Percentiles rank a stretch among this genome's conserved stretches.
These are phyloP conservation scores for Hypholoma fasciculare DNA, from an alignment of 768 basidiomycete species.

Conservation along the genomic window DNA sequence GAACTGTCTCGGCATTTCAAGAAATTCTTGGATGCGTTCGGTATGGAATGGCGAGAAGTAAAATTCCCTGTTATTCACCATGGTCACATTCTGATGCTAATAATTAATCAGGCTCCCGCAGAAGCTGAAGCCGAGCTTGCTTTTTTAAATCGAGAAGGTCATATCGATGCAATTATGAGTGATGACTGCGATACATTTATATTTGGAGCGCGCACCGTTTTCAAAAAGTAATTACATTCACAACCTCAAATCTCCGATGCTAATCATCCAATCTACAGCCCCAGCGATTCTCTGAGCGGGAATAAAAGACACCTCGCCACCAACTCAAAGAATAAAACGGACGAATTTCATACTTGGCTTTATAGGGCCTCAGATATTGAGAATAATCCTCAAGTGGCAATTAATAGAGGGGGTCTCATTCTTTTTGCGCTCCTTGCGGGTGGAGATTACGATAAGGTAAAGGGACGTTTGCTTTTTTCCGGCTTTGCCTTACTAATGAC, in stretches of 20 bases:
- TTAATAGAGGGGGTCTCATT: conserved; percentile 59
- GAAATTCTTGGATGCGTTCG: conserved; percentile 55
- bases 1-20: conserved; percentile 45
- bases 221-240: conserved; percentile 17
- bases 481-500: no score
- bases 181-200: conserved; percentile 23
- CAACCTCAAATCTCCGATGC: neutral
- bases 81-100: neutral
- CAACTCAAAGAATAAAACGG: conserved; percentile 16
- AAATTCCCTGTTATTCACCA: conserved; percentile 22
- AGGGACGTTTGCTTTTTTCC: neutral
- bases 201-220: conserved; percentile 17
- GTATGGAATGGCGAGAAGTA: conserved; percentile 55
- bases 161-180: conserved; percentile 21
- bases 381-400: conserved; percentile 62
- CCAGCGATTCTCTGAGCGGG: conserved; percentile 49
- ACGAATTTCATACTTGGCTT: conserved; percentile 19
- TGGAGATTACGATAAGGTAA: conserved; percentile 60
- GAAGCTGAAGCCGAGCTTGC: conserved; percentile 25
- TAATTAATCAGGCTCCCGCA: conserved; percentile 13
- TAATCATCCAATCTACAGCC: conserved; percentile 20
- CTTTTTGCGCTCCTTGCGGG: conserved; percentile 69
- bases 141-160: conserved; percentile 16
- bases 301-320: conserved; percentile 28
- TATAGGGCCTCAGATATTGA: conserved; percentile 46